Evolutionary conservation across 768 basidiomycete genomes (phyloP), one percentile per base, ranked within the genome.

Genomic region (Suillus tomentosus): DNA sequence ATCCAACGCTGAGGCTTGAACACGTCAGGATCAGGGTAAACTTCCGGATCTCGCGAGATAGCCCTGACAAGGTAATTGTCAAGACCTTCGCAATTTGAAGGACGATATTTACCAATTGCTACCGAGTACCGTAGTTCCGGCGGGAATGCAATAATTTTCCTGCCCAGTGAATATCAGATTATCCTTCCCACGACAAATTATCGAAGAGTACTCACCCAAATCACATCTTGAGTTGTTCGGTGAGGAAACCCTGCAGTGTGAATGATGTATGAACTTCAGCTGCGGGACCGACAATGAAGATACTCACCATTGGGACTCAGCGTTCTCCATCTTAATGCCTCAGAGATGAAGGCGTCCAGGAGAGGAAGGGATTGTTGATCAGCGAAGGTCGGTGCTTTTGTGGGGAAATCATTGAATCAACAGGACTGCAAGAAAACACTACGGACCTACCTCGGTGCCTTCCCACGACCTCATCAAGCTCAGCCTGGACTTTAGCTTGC

Each of bases 1-100:
- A 85, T 59, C 85, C 85, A 87, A 39, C 85, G 74, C 65, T 82
- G 78, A 4, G 84, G 84, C 47, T 82, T 72, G 71, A 87, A 62
- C 17, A 3, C 13, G 13, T 58, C n/a, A 17, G 62, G 62, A 24
- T 62, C 62, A 24, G 37, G 62, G 24, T 34, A 62, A 19, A 27
- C 37, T 40, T 62, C 53, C 42, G 62, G 2, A 27, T 62, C 62
- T 43, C 48, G 42, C 31, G 48, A 62, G 37, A 56, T 42, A 22
- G 31, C 47, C 51, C 62, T 55, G 50, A 34, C 7, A 43, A 45
- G 15, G 15, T 53, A 39, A 40, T 40, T 31, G 27, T 7, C 5
- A n/a, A 7, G 22, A 51, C 27, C 24, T 31, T 51, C 50, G 50
- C 15, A 7, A 31, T 17, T 11, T 61, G 8, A 11, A 40, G 6